Percentiles rank a stretch among this genome's conserved stretches.
Conservation (phyloP, 1,139 yeast genomes). For the Candida mesenterica region DNA sequence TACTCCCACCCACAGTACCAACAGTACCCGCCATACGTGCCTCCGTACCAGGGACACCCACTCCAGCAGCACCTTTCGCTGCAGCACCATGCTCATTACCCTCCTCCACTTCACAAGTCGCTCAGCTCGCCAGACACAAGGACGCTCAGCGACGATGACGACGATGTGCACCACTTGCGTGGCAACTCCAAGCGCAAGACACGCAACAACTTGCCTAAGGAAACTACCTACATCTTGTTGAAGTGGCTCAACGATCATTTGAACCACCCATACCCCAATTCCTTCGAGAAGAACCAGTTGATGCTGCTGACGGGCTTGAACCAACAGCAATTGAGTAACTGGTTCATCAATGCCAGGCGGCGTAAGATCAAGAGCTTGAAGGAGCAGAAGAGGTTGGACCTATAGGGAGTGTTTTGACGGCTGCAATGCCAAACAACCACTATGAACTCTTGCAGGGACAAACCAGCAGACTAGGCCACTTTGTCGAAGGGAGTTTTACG, state of each 20-base stretch:
- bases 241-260: slow-evolving; percentile 84
- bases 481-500: too few species aligned
- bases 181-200: slow-evolving; percentile 38
- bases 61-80: slow-evolving; percentile 5
- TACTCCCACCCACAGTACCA: slow-evolving; percentile 1
- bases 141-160: slow-evolving; percentile 7
- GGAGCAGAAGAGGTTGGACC: slow-evolving; percentile 34
- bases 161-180: slow-evolving; percentile 6
- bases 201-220: slow-evolving; percentile 82
- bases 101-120: slow-evolving; percentile 1
- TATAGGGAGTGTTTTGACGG: too few species aligned
- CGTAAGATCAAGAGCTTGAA: slow-evolving; percentile 61
- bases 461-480: too few species aligned
- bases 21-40: too few species aligned
- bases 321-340: slow-evolving; percentile 87
- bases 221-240: slow-evolving; percentile 77
- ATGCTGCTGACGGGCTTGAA: slow-evolving; percentile 83
- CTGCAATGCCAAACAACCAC: too few species aligned
- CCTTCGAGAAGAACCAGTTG: slow-evolving; percentile 79
- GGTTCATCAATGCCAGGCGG: slow-evolving; percentile 96
- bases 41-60: slow-evolving; percentile 6
- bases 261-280: slow-evolving; percentile 92
- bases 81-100: slow-evolving; percentile 2
- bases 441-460: too few species aligned
- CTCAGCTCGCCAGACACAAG: slow-evolving; percentile 4